Percentiles rank a stretch among this genome's conserved stretches.
Evolutionary conservation across 2,329 filamentous ascomycete genomes (phyloP).

Genomic region (Xylaria sp.): DNA sequence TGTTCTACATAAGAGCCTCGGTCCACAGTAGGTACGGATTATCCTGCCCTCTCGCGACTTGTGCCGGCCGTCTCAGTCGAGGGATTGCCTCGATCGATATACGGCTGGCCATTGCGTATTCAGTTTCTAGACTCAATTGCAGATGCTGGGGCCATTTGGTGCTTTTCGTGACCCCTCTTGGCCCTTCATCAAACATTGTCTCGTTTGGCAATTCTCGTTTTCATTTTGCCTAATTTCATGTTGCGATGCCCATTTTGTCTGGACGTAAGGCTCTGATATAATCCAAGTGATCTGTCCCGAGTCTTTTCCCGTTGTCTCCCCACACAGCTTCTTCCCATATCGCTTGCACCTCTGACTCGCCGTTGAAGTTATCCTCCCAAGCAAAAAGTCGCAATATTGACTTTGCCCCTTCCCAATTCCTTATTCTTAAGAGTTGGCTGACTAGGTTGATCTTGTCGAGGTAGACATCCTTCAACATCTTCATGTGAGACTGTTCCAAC

Average conservation of each 20-base stretch:
- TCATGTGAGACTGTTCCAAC: slow-evolving; percentile 54
- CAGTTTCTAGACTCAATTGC: neutral
- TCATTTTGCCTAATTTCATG: slow-evolving; percentile 8
- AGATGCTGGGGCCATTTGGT: neutral
- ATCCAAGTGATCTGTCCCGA: slow-evolving; percentile 32
- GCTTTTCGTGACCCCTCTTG: slow-evolving; percentile 6
- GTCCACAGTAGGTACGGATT: slow-evolving; percentile 9
- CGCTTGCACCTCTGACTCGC: slow-evolving; percentile 54
- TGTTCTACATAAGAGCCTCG: slow-evolving; percentile 16
- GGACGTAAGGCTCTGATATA: slow-evolving; percentile 31
- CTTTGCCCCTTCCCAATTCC: slow-evolving; percentile 55
- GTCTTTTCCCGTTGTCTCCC: slow-evolving; percentile 40
- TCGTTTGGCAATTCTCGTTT: slow-evolving; percentile 17
- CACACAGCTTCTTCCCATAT: slow-evolving; percentile 57
- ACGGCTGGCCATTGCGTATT: neutral
- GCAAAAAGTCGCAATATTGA: slow-evolving; percentile 53
- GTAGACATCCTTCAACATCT: slow-evolving; percentile 53
- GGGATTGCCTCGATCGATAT: slow-evolving; percentile 6
- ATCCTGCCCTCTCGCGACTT: slow-evolving; percentile 3
- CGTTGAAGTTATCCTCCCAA: slow-evolving; percentile 55
- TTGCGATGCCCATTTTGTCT: slow-evolving; percentile 21
- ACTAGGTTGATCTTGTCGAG: slow-evolving; percentile 56
- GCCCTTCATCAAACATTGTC: neutral
- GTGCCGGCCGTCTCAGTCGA: slow-evolving; percentile 8
- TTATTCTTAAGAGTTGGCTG: slow-evolving; percentile 53